Base-by-base conservation (phyloP, 2,329 filamentous ascomycete genomes). In the Alternaria alternata region DNA sequence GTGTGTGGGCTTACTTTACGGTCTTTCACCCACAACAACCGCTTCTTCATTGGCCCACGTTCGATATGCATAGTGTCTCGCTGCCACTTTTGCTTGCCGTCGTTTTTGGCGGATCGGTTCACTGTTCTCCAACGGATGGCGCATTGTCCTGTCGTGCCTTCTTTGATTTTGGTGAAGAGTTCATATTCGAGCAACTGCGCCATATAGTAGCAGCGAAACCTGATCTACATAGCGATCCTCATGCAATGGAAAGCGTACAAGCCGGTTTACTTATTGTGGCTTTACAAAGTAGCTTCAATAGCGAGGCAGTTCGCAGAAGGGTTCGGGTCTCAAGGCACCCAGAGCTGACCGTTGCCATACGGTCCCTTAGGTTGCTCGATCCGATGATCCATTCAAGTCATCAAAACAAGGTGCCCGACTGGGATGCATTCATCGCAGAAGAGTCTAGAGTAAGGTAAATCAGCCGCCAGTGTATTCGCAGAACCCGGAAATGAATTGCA, bases 11-110 rank as follows among this genome's bases (percentile, higher is more conserved):
- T 3, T 84, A 82, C 54, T 83, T 83, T 57, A 76, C 77, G 38
- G 79, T 78, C 57, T 83, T 81, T 77, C 81, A 84, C 34, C 76
- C 76, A 3, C 81, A 80, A 55, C 81, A 78, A 55, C 69, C 80
- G 0, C 79, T 84, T 28, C 66, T 84, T 5, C 81, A 83, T 62
- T 62, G 67, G 8, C 75, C 79, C 5, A 77, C 80, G 0, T 83
- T 83, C 53, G 72, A 80, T 55, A 71, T 78, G 3, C 75, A 80
- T 14, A 71, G 70, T 2, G 74, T 74, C 4, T 68, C 79, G 3
- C 61, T 79, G 30, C 73, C 78, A 1, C 66, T 84, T 6, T 69
- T 84, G 5, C 72, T 80, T 1, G 73, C 78, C 1, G 67, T 84
- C 5, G 68, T 77, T 0, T 77, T 83, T 52, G 78, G 81, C 68